These are phyloP conservation scores for Tetracladium setigerum DNA, from an alignment of 495 filamentous ascomycete species.

Conservation along the genomic window DNA sequence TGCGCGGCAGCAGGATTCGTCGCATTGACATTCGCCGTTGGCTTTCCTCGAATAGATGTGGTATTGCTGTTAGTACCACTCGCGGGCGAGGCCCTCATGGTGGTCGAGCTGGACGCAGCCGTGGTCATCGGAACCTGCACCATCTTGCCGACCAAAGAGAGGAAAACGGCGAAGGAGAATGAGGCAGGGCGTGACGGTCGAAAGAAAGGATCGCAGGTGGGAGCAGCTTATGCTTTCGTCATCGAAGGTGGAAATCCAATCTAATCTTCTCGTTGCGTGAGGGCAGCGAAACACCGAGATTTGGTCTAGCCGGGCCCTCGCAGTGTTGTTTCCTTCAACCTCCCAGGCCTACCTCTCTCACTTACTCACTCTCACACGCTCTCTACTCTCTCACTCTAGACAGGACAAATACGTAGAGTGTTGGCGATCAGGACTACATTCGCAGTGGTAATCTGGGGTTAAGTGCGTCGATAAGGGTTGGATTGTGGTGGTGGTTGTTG, in stretches of 20 bases:
- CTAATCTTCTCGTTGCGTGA: not conserved
- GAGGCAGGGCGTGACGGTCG: not conserved
- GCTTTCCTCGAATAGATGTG: conserved; percentile 30
- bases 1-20: conserved; percentile 41
- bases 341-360: too few relatives aligned
- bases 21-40: conserved; percentile 43
- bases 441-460: too few relatives aligned
- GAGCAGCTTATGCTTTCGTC: conserved; percentile 12
- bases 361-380: too few relatives aligned
- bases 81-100: conserved; percentile 40
- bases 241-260: conserved; percentile 10
- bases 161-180: not conserved
- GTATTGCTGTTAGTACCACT: conserved; percentile 26
- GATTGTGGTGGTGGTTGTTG: too few relatives aligned
- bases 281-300: too few relatives aligned
- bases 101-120: conserved; percentile 13
- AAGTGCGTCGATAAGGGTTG: too few relatives aligned
- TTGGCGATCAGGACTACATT: too few relatives aligned
- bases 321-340: too few relatives aligned
- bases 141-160: conserved; percentile 10
- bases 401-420: too few relatives aligned
- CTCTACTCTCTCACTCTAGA: too few relatives aligned
- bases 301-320: too few relatives aligned
- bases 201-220: conserved; percentile 6
- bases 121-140: conserved; percentile 20